phyloP scores from a whole-genome alignment of 2,329 filamentous ascomycete species.

The Xylariaceae sp. region DNA sequence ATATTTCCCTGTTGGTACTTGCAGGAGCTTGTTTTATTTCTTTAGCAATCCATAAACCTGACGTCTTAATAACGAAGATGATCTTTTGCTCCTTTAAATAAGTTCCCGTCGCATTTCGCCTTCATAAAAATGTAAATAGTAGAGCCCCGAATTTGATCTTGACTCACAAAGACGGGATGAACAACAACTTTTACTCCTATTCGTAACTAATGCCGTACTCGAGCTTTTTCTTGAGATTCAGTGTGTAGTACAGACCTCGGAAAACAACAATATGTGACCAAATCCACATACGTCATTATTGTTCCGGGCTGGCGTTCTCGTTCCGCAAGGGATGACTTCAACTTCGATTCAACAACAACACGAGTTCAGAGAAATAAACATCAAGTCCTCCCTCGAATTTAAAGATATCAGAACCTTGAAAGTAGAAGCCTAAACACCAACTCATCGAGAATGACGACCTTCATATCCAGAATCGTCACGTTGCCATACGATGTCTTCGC shows the following conservation, averaged over 20 bases:
- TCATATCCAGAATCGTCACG: conserved; percentile 66
- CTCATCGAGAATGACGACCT: conserved; percentile 60
- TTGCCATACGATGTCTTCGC: conserved; percentile 67
- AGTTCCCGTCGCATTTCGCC: too few species aligned
- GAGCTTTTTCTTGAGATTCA: not conserved
- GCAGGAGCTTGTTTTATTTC: too few species aligned
- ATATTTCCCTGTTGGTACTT: too few species aligned
- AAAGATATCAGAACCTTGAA: not conserved
- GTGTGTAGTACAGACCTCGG: not conserved
- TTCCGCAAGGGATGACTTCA: not conserved
- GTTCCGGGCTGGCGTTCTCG: conserved; percentile 4
- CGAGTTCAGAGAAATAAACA: not conserved
- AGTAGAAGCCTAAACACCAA: too few species aligned
- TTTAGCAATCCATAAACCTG: too few species aligned
- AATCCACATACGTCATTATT: conserved; percentile 14
- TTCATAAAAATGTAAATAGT: too few species aligned
- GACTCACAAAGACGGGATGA: not conserved
- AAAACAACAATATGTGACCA: not conserved
- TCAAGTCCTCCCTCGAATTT: not conserved
- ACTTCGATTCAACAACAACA: not conserved
- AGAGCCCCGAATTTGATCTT: not conserved
- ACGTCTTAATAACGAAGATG: too few species aligned
- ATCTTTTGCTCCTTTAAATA: too few species aligned
- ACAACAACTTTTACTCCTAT: not conserved
- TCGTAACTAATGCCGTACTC: too few species aligned